Evolutionary conservation across 805 yeast species (phyloP).

Genomic region (Komagataella phaffii): DNA sequence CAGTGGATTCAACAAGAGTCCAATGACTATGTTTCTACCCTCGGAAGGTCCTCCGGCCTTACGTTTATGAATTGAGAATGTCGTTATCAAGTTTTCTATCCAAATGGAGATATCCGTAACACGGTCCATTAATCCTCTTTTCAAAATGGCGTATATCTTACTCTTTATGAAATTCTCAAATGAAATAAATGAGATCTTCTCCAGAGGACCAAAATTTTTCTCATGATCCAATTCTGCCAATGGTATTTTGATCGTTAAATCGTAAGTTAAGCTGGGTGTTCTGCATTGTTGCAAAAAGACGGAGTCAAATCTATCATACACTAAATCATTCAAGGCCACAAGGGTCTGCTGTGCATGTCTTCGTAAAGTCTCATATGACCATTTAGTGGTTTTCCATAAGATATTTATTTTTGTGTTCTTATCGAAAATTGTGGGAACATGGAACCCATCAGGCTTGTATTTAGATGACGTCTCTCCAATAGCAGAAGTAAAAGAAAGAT

Average conservation of each 20-base stretch:
- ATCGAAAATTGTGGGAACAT: constrained; percentile 66
- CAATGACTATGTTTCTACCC: constrained; percentile 31
- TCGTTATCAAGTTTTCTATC: constrained; percentile 7
- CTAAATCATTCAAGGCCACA: constrained; percentile 58
- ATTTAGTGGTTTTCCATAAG: constrained; percentile 65
- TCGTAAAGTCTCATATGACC: constrained; percentile 49
- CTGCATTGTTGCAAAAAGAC: constrained; percentile 55
- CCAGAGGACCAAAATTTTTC: constrained; percentile 49
- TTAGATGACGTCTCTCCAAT: constrained; percentile 31
- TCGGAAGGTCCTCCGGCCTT: constrained; percentile 9
- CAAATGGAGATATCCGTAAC: constrained; percentile 23
- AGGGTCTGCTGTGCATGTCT: constrained; percentile 60
- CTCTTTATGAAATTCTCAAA: constrained; percentile 53
- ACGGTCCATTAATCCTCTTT: constrained; percentile 42
- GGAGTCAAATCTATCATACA: constrained; percentile 70
- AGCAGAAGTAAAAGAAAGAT: constrained; percentile 50
- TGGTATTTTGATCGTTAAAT: constrained; percentile 43
- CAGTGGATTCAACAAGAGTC: constrained; percentile 54
- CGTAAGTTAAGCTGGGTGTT: constrained; percentile 47
- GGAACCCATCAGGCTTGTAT: constrained; percentile 46
- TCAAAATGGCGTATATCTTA: constrained; percentile 45
- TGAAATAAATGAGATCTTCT: constrained; percentile 58
- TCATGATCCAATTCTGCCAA: constrained; percentile 24
- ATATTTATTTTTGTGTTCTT: constrained; percentile 66
- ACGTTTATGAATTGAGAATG: constrained; percentile 8